phyloP scores from a whole-genome alignment of 2,329 filamentous ascomycete genomes.

The Diplocarpon rosae region DNA sequence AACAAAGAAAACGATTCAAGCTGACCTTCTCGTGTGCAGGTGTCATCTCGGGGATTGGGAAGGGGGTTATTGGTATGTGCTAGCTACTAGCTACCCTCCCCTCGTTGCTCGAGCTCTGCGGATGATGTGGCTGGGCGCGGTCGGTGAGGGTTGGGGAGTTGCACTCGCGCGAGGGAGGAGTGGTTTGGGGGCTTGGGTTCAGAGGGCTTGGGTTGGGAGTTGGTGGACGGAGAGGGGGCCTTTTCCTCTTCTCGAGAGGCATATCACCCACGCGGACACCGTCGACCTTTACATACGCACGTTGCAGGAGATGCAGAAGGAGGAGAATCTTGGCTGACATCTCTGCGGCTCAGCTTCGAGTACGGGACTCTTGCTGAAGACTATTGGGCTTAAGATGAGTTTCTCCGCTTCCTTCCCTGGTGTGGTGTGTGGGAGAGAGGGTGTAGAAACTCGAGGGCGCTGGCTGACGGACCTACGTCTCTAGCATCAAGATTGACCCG shows the following conservation, averaged over 20 bases:
- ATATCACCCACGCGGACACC: background rate
- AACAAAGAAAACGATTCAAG: too few relatives aligned
- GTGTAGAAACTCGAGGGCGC: too few relatives aligned
- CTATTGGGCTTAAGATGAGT: slow-evolving; percentile 66
- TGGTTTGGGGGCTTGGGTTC: too few relatives aligned
- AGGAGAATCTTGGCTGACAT: slow-evolving; percentile 1
- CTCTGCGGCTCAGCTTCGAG: slow-evolving; percentile 45
- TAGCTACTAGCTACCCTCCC: too few relatives aligned
- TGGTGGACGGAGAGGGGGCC: too few relatives aligned
- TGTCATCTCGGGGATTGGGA: slow-evolving; percentile 47
- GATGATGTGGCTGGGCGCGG: too few relatives aligned
- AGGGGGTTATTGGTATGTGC: slow-evolving; percentile 54
- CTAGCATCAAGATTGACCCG: slow-evolving; percentile 59
- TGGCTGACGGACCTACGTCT: slow-evolving; percentile 38
- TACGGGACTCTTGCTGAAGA: slow-evolving; percentile 68
- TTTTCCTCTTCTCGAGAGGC: background rate
- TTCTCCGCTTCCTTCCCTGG: too few relatives aligned
- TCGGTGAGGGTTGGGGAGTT: too few relatives aligned
- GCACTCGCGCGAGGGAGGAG: too few relatives aligned
- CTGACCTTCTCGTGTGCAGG: slow-evolving; percentile 23
- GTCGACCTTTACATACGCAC: background rate
- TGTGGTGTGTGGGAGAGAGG: background rate
- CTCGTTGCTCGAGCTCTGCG: too few relatives aligned
- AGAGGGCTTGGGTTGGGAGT: too few relatives aligned
- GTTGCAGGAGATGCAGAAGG: background rate